phyloP scores from a whole-genome alignment of 768 basidiomycete genomes.

The Suillus tomentosus region DNA sequence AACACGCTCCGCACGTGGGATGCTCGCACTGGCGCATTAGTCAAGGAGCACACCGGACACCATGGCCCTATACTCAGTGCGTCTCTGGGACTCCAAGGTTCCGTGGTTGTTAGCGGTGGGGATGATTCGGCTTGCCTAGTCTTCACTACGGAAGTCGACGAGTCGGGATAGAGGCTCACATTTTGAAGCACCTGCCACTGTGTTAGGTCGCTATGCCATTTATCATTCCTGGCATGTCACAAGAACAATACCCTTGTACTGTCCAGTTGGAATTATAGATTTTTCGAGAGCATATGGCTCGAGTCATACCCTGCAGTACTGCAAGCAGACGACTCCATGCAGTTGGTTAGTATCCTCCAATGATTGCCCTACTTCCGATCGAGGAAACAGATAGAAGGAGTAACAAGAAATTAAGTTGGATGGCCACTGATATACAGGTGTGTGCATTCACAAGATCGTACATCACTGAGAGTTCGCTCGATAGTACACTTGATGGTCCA shows the following conservation, averaged over 20 bases:
- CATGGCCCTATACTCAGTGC: conserved; percentile 74
- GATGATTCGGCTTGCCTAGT: conserved; percentile 90
- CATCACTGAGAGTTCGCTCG: not conserved
- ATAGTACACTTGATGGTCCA: not conserved
- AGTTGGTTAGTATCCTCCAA: not conserved
- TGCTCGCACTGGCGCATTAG: conserved; percentile 74
- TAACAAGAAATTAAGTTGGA: not conserved
- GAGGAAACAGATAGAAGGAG: not conserved
- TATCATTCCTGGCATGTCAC: not conserved
- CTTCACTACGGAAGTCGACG: conserved; percentile 59
- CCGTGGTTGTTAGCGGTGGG: conserved; percentile 81
- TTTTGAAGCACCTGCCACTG: not conserved
- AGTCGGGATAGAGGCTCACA: conserved; percentile 12
- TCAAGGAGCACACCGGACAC: conserved; percentile 85
- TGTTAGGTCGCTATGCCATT: not conserved
- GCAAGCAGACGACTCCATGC: not conserved
- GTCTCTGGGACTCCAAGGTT: conserved; percentile 67
- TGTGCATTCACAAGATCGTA: not conserved
- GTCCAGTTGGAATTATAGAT: not conserved
- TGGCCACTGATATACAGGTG: not conserved
- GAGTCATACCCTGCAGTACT: not conserved
- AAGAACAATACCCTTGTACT: not conserved
- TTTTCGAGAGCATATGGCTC: not conserved
- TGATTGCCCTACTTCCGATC: not conserved
- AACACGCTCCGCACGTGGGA: conserved; percentile 91